Base-by-base conservation (phyloP, 768 basidiomycete genomes). In the Mycena rosella region DNA sequence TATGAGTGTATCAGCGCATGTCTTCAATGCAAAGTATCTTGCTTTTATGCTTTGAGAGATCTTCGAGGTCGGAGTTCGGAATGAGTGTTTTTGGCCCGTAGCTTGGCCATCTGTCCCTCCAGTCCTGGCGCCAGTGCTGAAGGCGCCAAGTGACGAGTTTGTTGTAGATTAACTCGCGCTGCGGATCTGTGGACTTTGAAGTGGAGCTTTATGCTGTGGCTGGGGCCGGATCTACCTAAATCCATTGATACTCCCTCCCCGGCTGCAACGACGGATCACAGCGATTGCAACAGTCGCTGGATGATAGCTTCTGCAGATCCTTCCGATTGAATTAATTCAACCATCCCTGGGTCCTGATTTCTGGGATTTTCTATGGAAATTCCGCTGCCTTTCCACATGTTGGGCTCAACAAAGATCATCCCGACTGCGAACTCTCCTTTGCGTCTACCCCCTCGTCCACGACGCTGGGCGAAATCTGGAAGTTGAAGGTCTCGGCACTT, bases 401-500 rank as follows among this genome's bases (percentile, higher is more conserved):
- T 52, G 4, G 61, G 60, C 49, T 68, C 67, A 9, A 68, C 55
- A 29, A 69, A 49, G 18, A 69, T 20, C 20, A 69, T 38, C 5
- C 26, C 29, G 27, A 64, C 63, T 36, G 52, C 36, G 6, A 48
- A 27, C 26, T 59, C 38, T 2, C 30, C 65, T 42, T 44, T 29
- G 20, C 59, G 7, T 20, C 64, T n/a, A 20, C 49, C 65, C 22
- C 65, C 63, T 20, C 55, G 59, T 5, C 54, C 66, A 3, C 52
- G 63, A 1, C 68, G 67, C 42, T 75, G 74, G 20, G 66, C 67
- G 56, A 47, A 51, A 49, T 67, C 55, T 47, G 63, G 18, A 55
- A 74, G 17, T 5, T 67, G 68, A 7, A 75, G 56, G 24, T 55
- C 69, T 2, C n/a, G n/a, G n/a, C n/a, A n/a, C n/a, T n/a, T n/a